Base-by-base conservation (phyloP, 2,329 filamentous ascomycete species). In the Whalleya microplaca region DNA sequence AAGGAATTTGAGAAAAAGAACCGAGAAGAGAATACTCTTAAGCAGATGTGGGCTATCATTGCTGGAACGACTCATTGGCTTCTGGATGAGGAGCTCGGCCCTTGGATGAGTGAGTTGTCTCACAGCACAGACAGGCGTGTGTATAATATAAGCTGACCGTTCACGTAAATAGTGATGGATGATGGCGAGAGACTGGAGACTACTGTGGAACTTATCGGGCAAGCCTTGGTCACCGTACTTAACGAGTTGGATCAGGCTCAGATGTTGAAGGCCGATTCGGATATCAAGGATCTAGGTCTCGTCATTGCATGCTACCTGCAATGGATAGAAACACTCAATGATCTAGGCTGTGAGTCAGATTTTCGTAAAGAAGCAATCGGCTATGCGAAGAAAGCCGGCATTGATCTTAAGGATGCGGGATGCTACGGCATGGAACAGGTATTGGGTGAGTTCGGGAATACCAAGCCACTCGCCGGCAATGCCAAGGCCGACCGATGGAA, bases 381-480 rank as follows among this genome's bases (percentile, higher is more conserved):
- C n/a, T 67, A 66, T 41, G 65, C 63, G 21, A 62, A 59, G 51
- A 64, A 61, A 19, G 63, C 64, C 19, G 53, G 58, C 37, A 47
- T 67, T 43, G 61, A 67, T 40, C 53, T 66, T 12, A 49, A 53
- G 41, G 45, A 51, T n/a, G 49, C 50, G 2, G 57, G 59, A 29
- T 52, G 52, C 32, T 58, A 56, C 48, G 61, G 51, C 43, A 54
- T 58, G 27, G 60, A 61, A 8, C 70, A 76, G 41, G 71, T 77
- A 14, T 57, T 65, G 55, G 58, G 70, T 1, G 64, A 69, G 19
- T 16, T 47, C 19, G 63, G 51, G 21, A 58, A 37, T n/a, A 58
- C 64, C n/a, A 52, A 59, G 48, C 41, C 59, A n/a, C 49, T 64
- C 29, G 44, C 54, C 18, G 56, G 59, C n/a, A 40, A 32, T 16